Conservation (phyloP, 192 early-diverging fungal species). For the Helicostylum pulchrum region DNA sequence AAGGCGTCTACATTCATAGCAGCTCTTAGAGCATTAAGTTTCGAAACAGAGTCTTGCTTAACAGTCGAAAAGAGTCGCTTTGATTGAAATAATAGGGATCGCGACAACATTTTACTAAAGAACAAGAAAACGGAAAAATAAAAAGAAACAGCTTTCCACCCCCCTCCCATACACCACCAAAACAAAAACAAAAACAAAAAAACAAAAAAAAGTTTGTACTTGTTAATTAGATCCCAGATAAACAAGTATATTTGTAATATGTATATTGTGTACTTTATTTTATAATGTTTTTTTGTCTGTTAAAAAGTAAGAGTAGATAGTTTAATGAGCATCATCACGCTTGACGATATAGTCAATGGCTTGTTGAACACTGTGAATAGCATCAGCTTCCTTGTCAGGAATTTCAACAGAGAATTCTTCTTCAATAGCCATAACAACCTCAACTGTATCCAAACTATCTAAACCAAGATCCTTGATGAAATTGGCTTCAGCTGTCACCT, state of each 20-base stretch:
- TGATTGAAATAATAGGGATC: too few relatives aligned
- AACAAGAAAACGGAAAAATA: too few relatives aligned
- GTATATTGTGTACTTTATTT: too few relatives aligned
- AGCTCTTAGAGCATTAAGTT: neutral
- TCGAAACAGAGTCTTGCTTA: neutral
- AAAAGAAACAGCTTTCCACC: too few relatives aligned
- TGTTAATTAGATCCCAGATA: too few relatives aligned
- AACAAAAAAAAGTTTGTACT: too few relatives aligned
- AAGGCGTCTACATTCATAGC: conserved; percentile 21
- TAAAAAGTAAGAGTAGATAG: too few relatives aligned
- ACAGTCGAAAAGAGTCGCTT: too few relatives aligned
- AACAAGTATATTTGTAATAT: too few relatives aligned
- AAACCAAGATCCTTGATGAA: conserved; percentile 93
- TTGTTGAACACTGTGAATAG: conserved; percentile 82
- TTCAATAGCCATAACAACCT: conserved; percentile 99
- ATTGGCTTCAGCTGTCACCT: conserved; percentile 82
- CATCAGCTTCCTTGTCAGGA: conserved; percentile 94
- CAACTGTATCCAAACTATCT: conserved; percentile 95
- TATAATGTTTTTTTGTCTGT: neutral
- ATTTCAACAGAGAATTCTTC: conserved; percentile 99
- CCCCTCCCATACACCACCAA: too few relatives aligned
- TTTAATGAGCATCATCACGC: conserved; percentile 74
- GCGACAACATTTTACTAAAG: too few relatives aligned
- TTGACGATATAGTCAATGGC: conserved; percentile 82
- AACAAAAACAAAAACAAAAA: too few relatives aligned